A percentile compares a stretch with the other conserved stretches of the same genome.
Conservation (phyloP, 2,329 filamentous ascomycete species). For the Arachnomyces sp. region DNA sequence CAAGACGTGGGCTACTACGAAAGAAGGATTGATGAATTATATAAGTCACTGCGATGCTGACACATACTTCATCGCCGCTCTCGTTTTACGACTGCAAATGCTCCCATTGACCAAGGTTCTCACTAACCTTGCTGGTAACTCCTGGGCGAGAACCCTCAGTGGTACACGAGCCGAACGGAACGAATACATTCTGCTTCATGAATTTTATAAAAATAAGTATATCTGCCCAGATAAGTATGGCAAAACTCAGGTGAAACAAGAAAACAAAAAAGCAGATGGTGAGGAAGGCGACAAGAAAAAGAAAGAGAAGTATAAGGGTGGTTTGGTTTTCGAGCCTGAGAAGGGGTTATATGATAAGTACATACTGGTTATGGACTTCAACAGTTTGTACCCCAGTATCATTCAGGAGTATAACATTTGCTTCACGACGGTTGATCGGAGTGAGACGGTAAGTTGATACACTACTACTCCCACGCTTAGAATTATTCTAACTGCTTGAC, state of each 20-base stretch:
- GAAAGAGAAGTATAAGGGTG: conserved; percentile 98
- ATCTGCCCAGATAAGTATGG: conserved; percentile 96
- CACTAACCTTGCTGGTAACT: conserved; percentile 94
- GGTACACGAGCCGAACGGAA: conserved; percentile 96
- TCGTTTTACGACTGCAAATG: conserved; percentile 83
- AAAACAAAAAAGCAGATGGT: conserved; percentile 65
- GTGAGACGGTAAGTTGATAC: conserved; percentile 51
- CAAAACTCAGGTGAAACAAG: conserved; percentile 62
- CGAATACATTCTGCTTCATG: conserved; percentile 96
- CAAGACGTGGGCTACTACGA: conserved; percentile 75
- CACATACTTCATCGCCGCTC: conserved; percentile 88
- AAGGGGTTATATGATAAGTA: conserved; percentile 98
- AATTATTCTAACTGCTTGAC: conserved; percentile 14
- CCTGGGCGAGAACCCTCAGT: conserved; percentile 91
- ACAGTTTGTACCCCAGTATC: conserved; percentile 95
- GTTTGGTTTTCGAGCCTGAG: conserved; percentile 95
- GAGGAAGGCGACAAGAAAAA: conserved; percentile 71
- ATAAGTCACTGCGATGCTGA: conserved; percentile 90
- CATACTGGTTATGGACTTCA: conserved; percentile 99
- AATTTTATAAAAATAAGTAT: conserved; percentile 94
- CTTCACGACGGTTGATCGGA: conserved; percentile 90
- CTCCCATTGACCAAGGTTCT: conserved; percentile 88
- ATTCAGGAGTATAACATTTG: conserved; percentile 99
- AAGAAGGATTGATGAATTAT: conserved; percentile 84
- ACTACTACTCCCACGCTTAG: neutral